These are phyloP conservation scores for Scedosporium aurantiacum DNA, from an alignment of 2,329 filamentous ascomycete genomes.

Conservation along the genomic window DNA sequence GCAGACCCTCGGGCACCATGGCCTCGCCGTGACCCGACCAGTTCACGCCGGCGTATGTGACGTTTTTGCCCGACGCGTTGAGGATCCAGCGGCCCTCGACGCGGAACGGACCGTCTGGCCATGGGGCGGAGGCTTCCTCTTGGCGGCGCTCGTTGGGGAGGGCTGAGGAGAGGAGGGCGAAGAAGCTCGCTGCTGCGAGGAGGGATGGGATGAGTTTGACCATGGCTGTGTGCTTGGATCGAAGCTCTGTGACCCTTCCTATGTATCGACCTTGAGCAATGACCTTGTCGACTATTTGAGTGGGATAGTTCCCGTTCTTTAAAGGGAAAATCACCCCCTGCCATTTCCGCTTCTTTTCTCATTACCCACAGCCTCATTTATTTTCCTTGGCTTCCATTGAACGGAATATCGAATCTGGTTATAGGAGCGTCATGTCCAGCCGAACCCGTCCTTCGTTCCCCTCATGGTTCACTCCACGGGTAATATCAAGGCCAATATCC, in stretches of 20 bases:
- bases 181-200: background rate
- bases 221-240: background rate
- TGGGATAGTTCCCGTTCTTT: background rate
- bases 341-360: no score
- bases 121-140: constrained; percentile 11
- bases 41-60: constrained; percentile 45
- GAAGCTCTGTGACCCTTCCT: background rate
- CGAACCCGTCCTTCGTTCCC: no score
- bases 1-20: constrained; percentile 56
- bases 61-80: constrained; percentile 27
- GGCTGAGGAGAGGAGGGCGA: background rate
- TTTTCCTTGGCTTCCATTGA: no score
- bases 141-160: background rate
- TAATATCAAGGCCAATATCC: no score
- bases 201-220: background rate
- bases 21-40: constrained; percentile 51
- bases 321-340: no score
- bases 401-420: no score
- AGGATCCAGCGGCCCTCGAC: constrained; percentile 30
- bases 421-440: no score
- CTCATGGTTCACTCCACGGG: no score
- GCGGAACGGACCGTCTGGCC: constrained; percentile 32
- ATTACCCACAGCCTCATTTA: no score
- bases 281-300: background rate
- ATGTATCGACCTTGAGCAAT: background rate